phyloP scores from a whole-genome alignment of 2,329 filamentous ascomycete genomes.

The Cordyceps tenuipes region DNA sequence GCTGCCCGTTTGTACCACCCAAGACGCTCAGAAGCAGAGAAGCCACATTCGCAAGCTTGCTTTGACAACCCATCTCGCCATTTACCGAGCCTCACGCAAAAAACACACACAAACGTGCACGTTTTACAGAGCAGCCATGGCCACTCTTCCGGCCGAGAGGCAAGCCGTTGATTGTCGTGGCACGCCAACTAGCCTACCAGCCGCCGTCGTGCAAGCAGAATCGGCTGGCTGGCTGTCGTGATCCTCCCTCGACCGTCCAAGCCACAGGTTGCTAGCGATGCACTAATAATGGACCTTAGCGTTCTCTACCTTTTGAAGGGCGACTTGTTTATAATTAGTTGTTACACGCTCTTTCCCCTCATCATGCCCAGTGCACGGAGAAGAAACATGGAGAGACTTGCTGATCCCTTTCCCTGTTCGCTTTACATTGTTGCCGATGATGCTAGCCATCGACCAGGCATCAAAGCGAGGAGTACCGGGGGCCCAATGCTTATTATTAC shows the following conservation, averaged over 20 bases:
- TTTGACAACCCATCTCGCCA: not conserved
- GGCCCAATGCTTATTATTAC: not conserved
- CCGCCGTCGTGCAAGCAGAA: not conserved
- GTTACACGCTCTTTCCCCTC: no score
- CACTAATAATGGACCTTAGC: not conserved
- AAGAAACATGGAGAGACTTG: not conserved
- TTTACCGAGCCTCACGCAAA: not conserved
- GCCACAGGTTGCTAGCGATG: not conserved
- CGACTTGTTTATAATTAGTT: no score
- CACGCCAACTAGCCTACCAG: not conserved
- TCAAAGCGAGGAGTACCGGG: not conserved
- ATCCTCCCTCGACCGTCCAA: not conserved
- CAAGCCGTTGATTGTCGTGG: not conserved
- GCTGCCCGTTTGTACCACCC: no score
- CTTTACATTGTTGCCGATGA: not conserved
- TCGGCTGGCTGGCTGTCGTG: not conserved
- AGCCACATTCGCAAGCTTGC: not conserved
- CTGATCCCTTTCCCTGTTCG: not conserved
- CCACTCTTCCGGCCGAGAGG: not conserved
- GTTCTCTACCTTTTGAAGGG: no score
- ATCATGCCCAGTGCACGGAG: not conserved
- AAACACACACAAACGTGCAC: no score
- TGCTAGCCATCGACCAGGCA: constrained; percentile 3
- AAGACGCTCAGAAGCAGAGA: no score
- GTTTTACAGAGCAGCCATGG: not conserved